These are phyloP conservation scores for Claviceps maximensis DNA, from an alignment of 2,329 filamentous ascomycete species.

Conservation along the genomic window DNA sequence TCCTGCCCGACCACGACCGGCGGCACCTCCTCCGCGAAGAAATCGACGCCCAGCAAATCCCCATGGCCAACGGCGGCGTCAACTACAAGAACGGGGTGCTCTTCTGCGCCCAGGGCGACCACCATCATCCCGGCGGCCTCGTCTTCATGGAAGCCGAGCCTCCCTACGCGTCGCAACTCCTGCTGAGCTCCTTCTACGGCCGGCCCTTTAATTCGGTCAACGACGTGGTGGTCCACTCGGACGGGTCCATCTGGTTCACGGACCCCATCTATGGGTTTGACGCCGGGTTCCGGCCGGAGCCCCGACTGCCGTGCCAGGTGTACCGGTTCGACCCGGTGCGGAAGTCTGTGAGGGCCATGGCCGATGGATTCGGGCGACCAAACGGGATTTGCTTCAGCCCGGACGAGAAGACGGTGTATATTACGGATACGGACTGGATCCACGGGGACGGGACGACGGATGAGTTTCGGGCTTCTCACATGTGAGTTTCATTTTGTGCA, in stretches of 20 bases:
- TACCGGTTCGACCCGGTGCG: conserved; percentile 41
- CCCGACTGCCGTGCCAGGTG: conserved; percentile 42
- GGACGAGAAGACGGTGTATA: conserved; percentile 36
- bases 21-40: conserved; percentile 9
- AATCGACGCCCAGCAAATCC: conserved; percentile 7
- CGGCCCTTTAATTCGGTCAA: conserved; percentile 48
- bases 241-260: conserved; percentile 50
- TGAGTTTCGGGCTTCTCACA: background rate
- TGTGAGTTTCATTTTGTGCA: no score
- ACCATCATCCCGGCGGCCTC: conserved; percentile 35
- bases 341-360: conserved; percentile 38
- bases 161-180: conserved; percentile 15
- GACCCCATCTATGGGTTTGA: conserved; percentile 46
- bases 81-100: conserved; percentile 10
- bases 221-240: conserved; percentile 39
- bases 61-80: conserved; percentile 12
- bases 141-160: conserved; percentile 1
- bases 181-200: conserved; percentile 47
- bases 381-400: conserved; percentile 48
- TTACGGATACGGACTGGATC: conserved; percentile 34
- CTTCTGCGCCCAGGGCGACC: conserved; percentile 18
- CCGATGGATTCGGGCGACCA: conserved; percentile 41
- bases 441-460: background rate
- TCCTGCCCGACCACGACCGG: conserved; percentile 9
- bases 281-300: conserved; percentile 42